Base-by-base conservation (phyloP, 176 grass and related monocot genomes). In the Olyra latifolia region DNA sequence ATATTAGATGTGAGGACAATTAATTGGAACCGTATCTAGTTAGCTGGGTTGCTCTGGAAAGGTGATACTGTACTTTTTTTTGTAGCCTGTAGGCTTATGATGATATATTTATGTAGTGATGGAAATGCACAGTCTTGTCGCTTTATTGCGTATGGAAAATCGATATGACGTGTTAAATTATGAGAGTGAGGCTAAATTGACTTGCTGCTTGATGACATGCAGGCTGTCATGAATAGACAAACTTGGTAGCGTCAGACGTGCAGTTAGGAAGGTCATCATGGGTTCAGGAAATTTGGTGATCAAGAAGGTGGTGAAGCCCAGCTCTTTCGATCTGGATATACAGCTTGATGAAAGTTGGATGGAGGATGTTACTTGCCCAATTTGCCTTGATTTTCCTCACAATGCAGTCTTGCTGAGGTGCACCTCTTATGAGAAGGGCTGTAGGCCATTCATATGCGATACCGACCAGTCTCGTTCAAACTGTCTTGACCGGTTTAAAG, bases 391-490 rank as follows among this genome's bases (percentile, higher is more conserved):
- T 88, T 77, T 70, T 24, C 95, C 95, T 24, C 92, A 98, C 81
- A 92, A 92, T 65, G 88, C 84, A 15, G 95, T 94, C 41, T 50
- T 94, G 38, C 77, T 98, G 30, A 82, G 85, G 67, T 98, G 95
- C 70, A 88, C 89, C 23, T 94, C 91, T 15, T 94, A 92, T 63
- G 95, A 94, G 66, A 94, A 98, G 63, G 95, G 95, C 5, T 98
- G 95, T 62, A 66, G 95, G 23, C 92, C 95, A 0, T 98, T 98
- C 69, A 77, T 98, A 47, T 98, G 92, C 2, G 95, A 94, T 74
- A 98, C 95, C 3, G 95, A 94, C 61, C 90, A 98, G 71, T 90
- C 88, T 4, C 92, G 88, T 30, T 98, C 95, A 15, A 98, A 98
- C 61, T 98, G 95, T 71, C 87, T 98, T 14, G 87, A 92, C 43